Conservation (phyloP, 108 stramenopile genomes). For the Aurantiochytrium sp. region DNA sequence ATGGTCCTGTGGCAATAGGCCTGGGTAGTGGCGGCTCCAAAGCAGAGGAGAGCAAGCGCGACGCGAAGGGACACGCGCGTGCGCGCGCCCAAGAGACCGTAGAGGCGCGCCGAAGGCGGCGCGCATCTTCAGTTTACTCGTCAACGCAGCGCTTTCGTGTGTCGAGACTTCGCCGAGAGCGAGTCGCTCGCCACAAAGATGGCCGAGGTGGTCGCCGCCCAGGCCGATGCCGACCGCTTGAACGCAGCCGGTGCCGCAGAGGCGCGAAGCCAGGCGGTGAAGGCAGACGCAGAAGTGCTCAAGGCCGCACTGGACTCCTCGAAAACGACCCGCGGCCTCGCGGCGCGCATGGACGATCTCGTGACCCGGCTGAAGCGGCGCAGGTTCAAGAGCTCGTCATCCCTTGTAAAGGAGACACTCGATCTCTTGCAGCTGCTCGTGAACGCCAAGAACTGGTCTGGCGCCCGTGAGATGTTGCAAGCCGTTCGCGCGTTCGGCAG, state of each 20-base stretch:
- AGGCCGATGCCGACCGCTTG: neutral
- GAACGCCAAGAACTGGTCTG: neutral
- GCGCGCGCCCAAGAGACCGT: too few relatives aligned
- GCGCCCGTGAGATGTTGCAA: neutral
- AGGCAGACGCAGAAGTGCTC: neutral
- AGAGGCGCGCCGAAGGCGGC: too few relatives aligned
- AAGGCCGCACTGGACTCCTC: neutral
- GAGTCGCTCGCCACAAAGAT: neutral
- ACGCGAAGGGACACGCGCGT: too few relatives aligned
- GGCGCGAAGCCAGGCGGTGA: neutral
- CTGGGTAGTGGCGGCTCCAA: too few relatives aligned
- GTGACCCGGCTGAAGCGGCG: conserved; percentile 5
- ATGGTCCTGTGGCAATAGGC: too few relatives aligned
- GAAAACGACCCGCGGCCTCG: neutral
- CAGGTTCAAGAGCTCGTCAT: neutral
- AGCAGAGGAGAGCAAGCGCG: too few relatives aligned
- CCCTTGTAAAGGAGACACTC: neutral
- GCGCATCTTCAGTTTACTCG: too few relatives aligned
- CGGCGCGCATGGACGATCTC: neutral
- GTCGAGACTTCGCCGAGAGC: neutral
- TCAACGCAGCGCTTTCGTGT: neutral
- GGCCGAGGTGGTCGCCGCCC: neutral
- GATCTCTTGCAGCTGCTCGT: neutral
- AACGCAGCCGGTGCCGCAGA: neutral
- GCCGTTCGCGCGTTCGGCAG: neutral